Evolutionary conservation across 192 early-diverging fungal genomes (phyloP), one percentile per base, ranked within the genome.

Genomic region (Funneliformis mosseae): DNA sequence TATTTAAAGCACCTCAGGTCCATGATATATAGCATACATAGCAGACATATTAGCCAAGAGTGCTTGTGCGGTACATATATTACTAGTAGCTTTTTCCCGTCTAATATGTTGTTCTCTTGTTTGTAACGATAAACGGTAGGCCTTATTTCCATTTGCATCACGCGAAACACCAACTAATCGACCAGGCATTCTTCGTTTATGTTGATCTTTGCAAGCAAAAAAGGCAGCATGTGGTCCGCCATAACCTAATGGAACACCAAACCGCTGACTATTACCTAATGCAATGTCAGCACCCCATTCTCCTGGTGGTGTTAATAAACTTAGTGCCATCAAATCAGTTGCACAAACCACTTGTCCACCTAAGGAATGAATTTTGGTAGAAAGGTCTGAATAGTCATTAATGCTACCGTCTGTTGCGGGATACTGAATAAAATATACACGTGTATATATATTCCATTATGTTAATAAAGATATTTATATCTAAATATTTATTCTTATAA

Each of bases 141-240:
- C 97, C 41, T 84, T 85, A 80, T 94, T 94, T 66, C 97, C 98
- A 69, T 89, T 81, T 69, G 92, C 88, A 82, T 99, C 98, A 81
- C 96, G 96, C 60, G 97, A 98, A 12, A 98, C 94, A 81, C 98
- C 98, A 76, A 99, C 93, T 70, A 99, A 89, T 70, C 98, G 91
- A 45, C 98, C 98, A 23, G 98, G 97, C 83, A 99, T 95, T 73
- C 95, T 93, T 62, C 98, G 94, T 90, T 98, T 97, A 85, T 96
- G 94, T 48, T 90, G 93, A 11, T 97, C 92, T 83, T 92, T 93
- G 61, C 95, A 94, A 66, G 98, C 96, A 85, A 99, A 98, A 90
- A 99, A 99, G 27, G 98, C 98, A 7, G 98, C 98, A 83, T 99
- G 98, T 27, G 98, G 98, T 62, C 98, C 98, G 83, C 98, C 98